Evolutionary conservation across 75 land plant species (phyloP), one percentile per base, ranked within the genome.

Genomic region (Pinus albicaulis): DNA sequence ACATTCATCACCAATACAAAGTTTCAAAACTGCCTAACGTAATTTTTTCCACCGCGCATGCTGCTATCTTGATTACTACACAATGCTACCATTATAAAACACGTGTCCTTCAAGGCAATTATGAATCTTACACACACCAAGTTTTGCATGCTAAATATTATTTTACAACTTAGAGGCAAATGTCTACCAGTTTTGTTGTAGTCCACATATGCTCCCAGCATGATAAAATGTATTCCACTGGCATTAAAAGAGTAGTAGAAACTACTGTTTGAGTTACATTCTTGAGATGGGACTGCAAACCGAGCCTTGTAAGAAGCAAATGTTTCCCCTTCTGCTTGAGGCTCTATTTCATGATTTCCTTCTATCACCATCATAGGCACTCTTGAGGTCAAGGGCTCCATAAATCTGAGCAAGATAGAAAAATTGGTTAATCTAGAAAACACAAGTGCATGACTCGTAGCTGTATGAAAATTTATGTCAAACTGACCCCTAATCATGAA

Each of bases 331-430:
- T 72, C 82, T 25, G 75, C 84, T 86, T 96, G 99, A 57, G 91
- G 89, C 74, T 96, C 99, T 59, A 92, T 88, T 71, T 96, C 99
- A 79, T 96, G 99, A 83, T 96, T 96, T 28, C 99, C 99, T 87
- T 92, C 97, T 20, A 96, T 88, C 25, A 96, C 99, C 97, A 96
- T 96, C 86, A 90, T 85, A 10, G 99, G 99, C 26, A 96, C 82
- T 73, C 78, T 83, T 73, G 97, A 91, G 19, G 80, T 87, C 68
- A 96, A 25, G 1, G 97, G 89, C 82, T 96, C 89, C 92, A 93
- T 82, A 74, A 93, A 90, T 79, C 99, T 96, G 73, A 28, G 69
- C 56, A 23, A 48, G 57, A 73, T 56, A 53, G 16, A 24, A 44
- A 52, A 16, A 73, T 41, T 72, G 74, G 48, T 62, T 36, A 61